Base-by-base conservation (phyloP, 2,329 filamentous ascomycete genomes). In the Hypoxylon sp. region DNA sequence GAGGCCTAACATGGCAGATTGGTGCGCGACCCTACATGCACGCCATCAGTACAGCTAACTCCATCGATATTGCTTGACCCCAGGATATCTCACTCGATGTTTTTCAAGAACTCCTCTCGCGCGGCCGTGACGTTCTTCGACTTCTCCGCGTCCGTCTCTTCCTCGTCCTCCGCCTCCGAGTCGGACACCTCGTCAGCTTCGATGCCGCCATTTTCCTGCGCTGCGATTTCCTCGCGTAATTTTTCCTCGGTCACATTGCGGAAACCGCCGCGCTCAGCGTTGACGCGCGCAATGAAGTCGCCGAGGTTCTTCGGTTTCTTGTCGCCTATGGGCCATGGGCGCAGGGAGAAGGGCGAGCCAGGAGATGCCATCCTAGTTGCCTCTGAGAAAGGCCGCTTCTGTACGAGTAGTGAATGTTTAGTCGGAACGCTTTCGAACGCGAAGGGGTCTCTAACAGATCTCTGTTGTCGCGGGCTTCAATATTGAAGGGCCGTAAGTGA, bases 221-320 rank as follows among this genome's bases (percentile, higher is more conserved):
- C 74, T 16, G 74, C 79, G 53, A 96, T 89, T 73, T 96, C 90
- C 33, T 89, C 86, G 51, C 85, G 85, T 36, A 98, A 81, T 44
- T 88, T 85, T 52, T 88, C 85, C 77, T 97, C 92, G 51, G 89
- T 92, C 68, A 98, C 84, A 71, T 89, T 84, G 63, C 93, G 90
- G 76, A 98, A 96, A 22, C 93, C 92, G 12, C 92, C 93, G 64
- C 91, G 89, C 73, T 96, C 89, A 44, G 82, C 79, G 71, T 93
- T 91, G 73, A 97, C 90, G 70, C 94, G 93, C 61, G 85, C 82
- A 70, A 97, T 93, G 71, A 95, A 90, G 48, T 91, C 86, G 60
- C 86, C 83, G n/a, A 97, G 83, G 48, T 84, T 85, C 74, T 86
- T 87, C 30, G 85, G 83, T 73, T 81, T 83, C 74, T 81, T 86